These are phyloP conservation scores for Coemansia sp. DNA, from an alignment of 192 early-diverging fungal species.

Conservation along the genomic window DNA sequence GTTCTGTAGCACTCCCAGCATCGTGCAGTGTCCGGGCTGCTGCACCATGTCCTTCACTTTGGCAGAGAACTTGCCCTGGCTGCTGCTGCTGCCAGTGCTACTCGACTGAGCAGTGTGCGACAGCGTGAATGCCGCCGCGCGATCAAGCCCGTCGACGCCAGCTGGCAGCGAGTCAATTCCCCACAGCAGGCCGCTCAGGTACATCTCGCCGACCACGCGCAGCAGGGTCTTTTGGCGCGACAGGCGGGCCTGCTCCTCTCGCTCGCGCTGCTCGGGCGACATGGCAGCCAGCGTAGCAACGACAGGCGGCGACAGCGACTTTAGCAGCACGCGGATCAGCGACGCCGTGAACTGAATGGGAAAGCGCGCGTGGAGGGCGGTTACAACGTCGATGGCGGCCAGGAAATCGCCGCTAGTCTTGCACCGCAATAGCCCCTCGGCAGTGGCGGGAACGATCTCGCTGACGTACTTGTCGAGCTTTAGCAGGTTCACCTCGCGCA, in stretches of 20 bases:
- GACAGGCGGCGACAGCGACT: constrained; percentile 61
- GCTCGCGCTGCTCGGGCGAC: constrained; percentile 78
- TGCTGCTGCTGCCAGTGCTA: constrained; percentile 1
- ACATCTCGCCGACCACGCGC: constrained; percentile 77
- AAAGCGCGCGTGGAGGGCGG: constrained; percentile 89
- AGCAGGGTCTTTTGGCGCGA: constrained; percentile 63
- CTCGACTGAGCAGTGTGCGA: constrained; percentile 5
- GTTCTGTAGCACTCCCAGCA: constrained; percentile 42
- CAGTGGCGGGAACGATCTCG: constrained; percentile 82
- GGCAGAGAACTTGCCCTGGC: constrained; percentile 16
- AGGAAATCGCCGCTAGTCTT: constrained; percentile 70
- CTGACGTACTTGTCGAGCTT: constrained; percentile 97
- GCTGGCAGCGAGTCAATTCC: constrained; percentile 38
- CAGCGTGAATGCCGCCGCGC: constrained; percentile 28
- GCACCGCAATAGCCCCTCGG: constrained; percentile 70
- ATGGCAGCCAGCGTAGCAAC: constrained; percentile 60
- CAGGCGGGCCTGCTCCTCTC: constrained; percentile 75
- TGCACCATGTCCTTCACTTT: constrained; percentile 42
- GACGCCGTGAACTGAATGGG: constrained; percentile 70
- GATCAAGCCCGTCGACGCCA: constrained; percentile 33
- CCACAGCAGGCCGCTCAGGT: constrained; percentile 72
- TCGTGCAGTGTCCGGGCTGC: constrained; percentile 47
- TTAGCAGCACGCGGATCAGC: constrained; percentile 64
- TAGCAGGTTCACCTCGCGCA: constrained; percentile 78
- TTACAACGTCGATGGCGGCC: constrained; percentile 78